Conservation (phyloP, 352 stramenopile genomes). For the Globisporangium abappressorium region DNA sequence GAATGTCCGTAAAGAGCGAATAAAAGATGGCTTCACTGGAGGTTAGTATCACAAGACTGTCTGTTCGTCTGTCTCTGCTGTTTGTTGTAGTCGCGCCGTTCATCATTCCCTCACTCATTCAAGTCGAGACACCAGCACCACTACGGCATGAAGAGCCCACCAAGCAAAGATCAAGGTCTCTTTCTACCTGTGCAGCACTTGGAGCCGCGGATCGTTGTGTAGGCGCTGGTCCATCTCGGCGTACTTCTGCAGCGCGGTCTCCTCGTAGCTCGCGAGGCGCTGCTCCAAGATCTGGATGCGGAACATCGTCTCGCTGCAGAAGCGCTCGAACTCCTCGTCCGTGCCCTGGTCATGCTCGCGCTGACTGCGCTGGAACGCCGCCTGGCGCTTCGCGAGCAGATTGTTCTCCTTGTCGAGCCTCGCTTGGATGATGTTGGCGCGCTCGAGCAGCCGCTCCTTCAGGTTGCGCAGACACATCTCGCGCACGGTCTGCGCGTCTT, state of each 20-base stretch:
- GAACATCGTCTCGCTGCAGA: constrained; percentile 95
- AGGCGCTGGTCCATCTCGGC: constrained; percentile 92
- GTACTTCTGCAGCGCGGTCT: constrained; percentile 93
- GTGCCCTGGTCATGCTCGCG: constrained; percentile 89
- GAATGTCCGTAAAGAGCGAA: constrained; percentile 55
- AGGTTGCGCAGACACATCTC: constrained; percentile 91
- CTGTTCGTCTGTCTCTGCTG: neutral
- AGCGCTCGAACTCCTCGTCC: constrained; percentile 93
- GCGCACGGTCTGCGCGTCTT: constrained; percentile 85
- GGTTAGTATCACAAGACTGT: constrained; percentile 14
- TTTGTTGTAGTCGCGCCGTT: constrained; percentile 1
- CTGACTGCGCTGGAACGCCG: constrained; percentile 90
- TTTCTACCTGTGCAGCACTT: constrained; percentile 58
- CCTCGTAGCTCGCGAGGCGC: constrained; percentile 89
- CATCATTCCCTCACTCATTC: neutral
- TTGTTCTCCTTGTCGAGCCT: constrained; percentile 92
- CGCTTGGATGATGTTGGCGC: constrained; percentile 93
- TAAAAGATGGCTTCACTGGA: constrained; percentile 76
- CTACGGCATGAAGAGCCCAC: neutral
- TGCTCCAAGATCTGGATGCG: constrained; percentile 95
- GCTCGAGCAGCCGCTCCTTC: constrained; percentile 91
- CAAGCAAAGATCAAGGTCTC: neutral
- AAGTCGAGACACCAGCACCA: neutral
- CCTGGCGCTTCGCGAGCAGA: constrained; percentile 89
- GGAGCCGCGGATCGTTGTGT: constrained; percentile 80